Conservation (phyloP, 768 basidiomycete species). For the Mycena latifolia region DNA sequence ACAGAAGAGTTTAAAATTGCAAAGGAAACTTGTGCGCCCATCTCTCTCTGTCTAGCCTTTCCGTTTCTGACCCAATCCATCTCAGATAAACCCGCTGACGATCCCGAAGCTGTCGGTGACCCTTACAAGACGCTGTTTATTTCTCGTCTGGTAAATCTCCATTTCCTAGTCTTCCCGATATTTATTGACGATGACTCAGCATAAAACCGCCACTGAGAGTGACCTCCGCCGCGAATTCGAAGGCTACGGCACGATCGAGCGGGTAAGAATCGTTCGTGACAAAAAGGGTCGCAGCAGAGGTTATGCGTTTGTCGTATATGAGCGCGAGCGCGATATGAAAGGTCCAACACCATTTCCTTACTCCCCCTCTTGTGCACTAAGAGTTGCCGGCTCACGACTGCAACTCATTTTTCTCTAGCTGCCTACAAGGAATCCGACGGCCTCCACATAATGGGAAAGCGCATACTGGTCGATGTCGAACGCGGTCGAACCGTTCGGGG, state of each 20-base stretch:
- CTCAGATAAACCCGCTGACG: conserved; percentile 93
- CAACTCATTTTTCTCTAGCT: conserved; percentile 56
- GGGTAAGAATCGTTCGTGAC: conserved; percentile 93
- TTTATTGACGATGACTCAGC: conserved; percentile 59
- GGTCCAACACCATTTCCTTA: conserved; percentile 60
- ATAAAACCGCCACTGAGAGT: conserved; percentile 90
- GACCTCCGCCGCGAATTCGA: conserved; percentile 97
- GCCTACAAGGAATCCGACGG: conserved; percentile 99
- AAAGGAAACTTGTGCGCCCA: conserved; percentile 80
- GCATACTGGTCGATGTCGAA: conserved; percentile 98
- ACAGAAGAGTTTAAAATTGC: conserved; percentile 82
- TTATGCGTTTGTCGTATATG: conserved; percentile 98
- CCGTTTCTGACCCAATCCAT: conserved; percentile 13
- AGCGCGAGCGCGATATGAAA: conserved; percentile 99
- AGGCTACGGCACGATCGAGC: conserved; percentile 93
- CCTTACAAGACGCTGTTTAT: conserved; percentile 99
- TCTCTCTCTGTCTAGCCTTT: conserved; percentile 45
- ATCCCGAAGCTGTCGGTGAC: conserved; percentile 91
- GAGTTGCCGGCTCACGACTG: conserved; percentile 33
- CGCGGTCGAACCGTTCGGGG: conserved; percentile 97
- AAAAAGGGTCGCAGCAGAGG: conserved; percentile 89
- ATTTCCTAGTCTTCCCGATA: not conserved
- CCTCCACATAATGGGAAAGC: conserved; percentile 94
- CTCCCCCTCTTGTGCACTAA: conserved; percentile 26
- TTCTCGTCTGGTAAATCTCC: conserved; percentile 78